phyloP scores from a whole-genome alignment of 2,329 filamentous ascomycete species.

The Aspergillus sclerotialis region DNA sequence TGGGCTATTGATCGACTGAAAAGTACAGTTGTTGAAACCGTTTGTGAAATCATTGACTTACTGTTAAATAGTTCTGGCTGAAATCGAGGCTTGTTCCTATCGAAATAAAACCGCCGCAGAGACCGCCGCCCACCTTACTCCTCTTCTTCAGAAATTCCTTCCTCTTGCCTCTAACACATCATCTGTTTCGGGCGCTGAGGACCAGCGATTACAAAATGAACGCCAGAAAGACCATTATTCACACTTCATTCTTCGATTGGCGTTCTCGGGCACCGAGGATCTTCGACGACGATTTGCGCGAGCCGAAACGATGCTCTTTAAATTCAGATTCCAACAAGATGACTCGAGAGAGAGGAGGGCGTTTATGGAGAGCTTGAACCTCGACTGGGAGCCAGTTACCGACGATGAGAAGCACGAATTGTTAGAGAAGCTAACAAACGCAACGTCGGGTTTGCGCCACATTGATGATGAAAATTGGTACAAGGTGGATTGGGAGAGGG shows the following conservation, averaged over 20 bases:
- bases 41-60: not conserved
- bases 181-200: constrained; percentile 41
- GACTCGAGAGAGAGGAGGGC: constrained; percentile 63
- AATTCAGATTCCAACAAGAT: constrained; percentile 71
- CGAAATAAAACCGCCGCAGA: constrained; percentile 82
- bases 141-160: constrained; percentile 79
- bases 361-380: constrained; percentile 69
- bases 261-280: constrained; percentile 88
- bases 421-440: constrained; percentile 54
- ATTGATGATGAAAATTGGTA: constrained; percentile 82
- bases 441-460: constrained; percentile 42
- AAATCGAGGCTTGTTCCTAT: constrained; percentile 85
- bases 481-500: constrained; percentile 92
- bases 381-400: constrained; percentile 77
- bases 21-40: constrained; percentile 43
- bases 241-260: constrained; percentile 91
- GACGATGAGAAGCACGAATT: constrained; percentile 72
- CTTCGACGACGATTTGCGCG: constrained; percentile 77
- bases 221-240: constrained; percentile 95
- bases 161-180: constrained; percentile 72
- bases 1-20: constrained; percentile 93
- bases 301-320: constrained; percentile 84
- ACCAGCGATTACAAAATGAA: constrained; percentile 57
- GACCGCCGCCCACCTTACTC: constrained; percentile 74
- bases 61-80: constrained; percentile 28